phyloP scores from a whole-genome alignment of 768 basidiomycete genomes.

The Tulasnella sp. region DNA sequence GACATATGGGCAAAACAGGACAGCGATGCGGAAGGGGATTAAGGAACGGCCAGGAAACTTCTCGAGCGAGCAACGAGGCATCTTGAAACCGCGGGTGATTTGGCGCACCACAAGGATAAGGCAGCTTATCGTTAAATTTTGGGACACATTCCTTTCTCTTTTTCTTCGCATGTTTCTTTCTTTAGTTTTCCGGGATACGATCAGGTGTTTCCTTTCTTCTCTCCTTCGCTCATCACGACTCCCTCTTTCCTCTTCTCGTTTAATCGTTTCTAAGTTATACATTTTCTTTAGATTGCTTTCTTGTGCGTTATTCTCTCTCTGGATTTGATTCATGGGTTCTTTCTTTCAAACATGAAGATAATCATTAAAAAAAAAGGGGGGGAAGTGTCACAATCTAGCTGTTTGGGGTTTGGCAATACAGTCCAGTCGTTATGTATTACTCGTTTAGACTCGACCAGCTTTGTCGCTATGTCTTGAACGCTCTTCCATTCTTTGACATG shows the following conservation, averaged over 20 bases:
- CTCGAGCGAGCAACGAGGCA: constrained; percentile 47
- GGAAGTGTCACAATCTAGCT: background rate
- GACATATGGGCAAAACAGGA: constrained; percentile 69
- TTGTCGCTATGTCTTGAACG: background rate
- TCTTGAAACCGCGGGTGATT: constrained; percentile 16
- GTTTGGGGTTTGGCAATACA: background rate
- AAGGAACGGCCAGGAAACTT: constrained; percentile 54
- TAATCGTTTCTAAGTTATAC: too few relatives aligned
- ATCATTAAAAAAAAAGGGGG: too few relatives aligned
- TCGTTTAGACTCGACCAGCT: background rate
- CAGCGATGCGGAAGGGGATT: constrained; percentile 62
- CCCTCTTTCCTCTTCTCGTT: too few relatives aligned
- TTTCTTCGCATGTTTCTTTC: background rate
- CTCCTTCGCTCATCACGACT: background rate
- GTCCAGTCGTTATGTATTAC: background rate
- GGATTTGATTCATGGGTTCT: too few relatives aligned
- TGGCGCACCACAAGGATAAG: background rate
- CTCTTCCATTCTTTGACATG: background rate
- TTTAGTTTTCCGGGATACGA: background rate
- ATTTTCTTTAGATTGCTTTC: too few relatives aligned
- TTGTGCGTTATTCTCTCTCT: too few relatives aligned
- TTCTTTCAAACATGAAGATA: too few relatives aligned
- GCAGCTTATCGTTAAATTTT: background rate
- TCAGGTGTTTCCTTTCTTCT: background rate
- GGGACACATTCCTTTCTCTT: background rate